phyloP scores from a whole-genome alignment of 208 protist genomes.

The Porcisia deanei region DNA sequence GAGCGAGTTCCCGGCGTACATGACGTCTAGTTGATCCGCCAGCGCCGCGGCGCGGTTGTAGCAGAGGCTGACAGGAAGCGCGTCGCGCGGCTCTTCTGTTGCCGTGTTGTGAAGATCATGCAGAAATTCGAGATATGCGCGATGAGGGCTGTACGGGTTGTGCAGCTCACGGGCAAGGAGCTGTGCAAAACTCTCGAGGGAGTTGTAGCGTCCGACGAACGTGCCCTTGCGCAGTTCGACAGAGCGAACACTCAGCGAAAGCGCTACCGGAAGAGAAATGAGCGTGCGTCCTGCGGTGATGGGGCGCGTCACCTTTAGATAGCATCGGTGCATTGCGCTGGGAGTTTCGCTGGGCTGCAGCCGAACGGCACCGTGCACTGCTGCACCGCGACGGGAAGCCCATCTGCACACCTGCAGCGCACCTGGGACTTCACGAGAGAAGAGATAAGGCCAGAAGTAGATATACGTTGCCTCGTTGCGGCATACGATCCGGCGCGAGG shows the following conservation, averaged over 20 bases:
- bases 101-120: slow-evolving; percentile 83
- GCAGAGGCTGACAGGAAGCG: slow-evolving; percentile 3
- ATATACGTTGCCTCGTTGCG: slow-evolving; percentile 61
- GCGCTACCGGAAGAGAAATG: slow-evolving; percentile 57
- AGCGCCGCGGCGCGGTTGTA: slow-evolving; percentile 27
- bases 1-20: slow-evolving; percentile 83
- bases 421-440: slow-evolving; percentile 55
- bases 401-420: slow-evolving; percentile 66
- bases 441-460: slow-evolving; percentile 75
- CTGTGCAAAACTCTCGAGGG: slow-evolving; percentile 46
- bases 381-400: slow-evolving; percentile 64
- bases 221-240: slow-evolving; percentile 16
- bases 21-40: slow-evolving; percentile 46
- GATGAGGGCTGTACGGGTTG: slow-evolving; percentile 55
- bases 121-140: slow-evolving; percentile 81
- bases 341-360: slow-evolving; percentile 31
- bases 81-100: slow-evolving; percentile 38
- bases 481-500: slow-evolving; percentile 62
- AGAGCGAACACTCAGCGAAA: slow-evolving; percentile 35
- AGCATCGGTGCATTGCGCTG: slow-evolving; percentile 22
- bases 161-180: slow-evolving; percentile 76
- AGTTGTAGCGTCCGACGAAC: slow-evolving; percentile 33
- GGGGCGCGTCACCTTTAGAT: slow-evolving; percentile 43
- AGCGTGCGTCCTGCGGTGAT: slow-evolving; percentile 46
- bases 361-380: slow-evolving; percentile 60